Base-by-base conservation (phyloP, 1,284 basidiomycete species). In the Ceratobasidium sp. region DNA sequence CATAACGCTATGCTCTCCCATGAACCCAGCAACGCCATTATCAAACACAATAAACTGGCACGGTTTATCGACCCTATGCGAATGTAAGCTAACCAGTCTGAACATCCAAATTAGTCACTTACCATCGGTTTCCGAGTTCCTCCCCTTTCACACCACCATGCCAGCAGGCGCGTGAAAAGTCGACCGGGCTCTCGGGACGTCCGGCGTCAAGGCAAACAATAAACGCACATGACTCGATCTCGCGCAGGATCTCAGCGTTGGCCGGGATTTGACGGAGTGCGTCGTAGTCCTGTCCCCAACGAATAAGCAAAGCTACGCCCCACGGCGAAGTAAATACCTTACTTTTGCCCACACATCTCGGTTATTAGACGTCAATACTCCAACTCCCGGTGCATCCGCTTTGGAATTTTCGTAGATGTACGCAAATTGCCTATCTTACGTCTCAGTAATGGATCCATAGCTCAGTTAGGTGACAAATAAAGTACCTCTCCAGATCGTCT, bases 1-100 rank as follows among this genome's bases (percentile, higher is more conserved):
- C 94, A 96, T 96, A 81, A 94, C 89, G 20, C 94, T 95, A 85
- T 97, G 96, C 85, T 97, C 96, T 75, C 96, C 96, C 90, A 96
- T 92, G 81, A 96, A 86, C 4, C 95, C 96, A 1, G 94, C 92
- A 78, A 90, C 87, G 28, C 88, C 90, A 82, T 96, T 95, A 83
- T 95, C 92, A 81, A 90, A 94, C 9, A 96, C 89, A 78, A 96
- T 87, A 84, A 96, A 92, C 84, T 97, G 92, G 73, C 93, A 85
- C 9, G 94, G 94, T 84, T 96, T 96, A 84, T 96, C 94, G 64
- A 93, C 91, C 91, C 80, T 80, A 50, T 17, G 52, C 40, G 42
- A 26, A 61, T 38, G 10, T n/a, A 77, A 56, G 33, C 33, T 33
- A 15, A 33, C 33, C 33, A 17, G 52, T 12, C 12, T n/a, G 33